Evolutionary conservation across 163 green algal genomes (phyloP), one percentile per base, ranked within the genome.

Genomic region (Scenedesmus sp.): DNA sequence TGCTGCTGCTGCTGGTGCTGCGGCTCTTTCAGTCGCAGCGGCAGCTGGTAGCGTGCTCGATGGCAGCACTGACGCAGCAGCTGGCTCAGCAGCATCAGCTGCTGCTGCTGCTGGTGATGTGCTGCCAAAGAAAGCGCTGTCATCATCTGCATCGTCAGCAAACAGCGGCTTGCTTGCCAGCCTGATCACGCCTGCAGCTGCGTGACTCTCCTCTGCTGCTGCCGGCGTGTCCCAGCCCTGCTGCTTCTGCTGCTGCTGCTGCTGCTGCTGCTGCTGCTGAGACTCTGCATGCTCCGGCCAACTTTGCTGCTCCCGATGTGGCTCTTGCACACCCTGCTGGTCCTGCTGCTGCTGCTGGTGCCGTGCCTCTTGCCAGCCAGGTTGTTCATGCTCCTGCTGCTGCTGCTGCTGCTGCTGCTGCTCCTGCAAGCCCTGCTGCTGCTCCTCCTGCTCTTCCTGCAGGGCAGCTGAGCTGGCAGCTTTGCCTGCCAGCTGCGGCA

Each of bases 81-180:
- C 8, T 18, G 82, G 82, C 16, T 8, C 56, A 64, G 81, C 54
- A 64, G 81, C 26, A 23, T 79, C 67, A 79, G 81, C 81, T n/a
- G 10, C 86, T 84, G 87, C 87, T 54, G 73, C 26, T 56, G 73
- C 46, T 59, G n/a, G 55, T 23, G 73, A 18, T 18, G 26, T 23
- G 55, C 73, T 79, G 66, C 10, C 23, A 26, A 90, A 90, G 86
- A 90, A 90, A 57, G 86, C 86, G 20, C 10, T 66, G 62, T 64
- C 86, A 3, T 90, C 86, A 84, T 90, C 70, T 9, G 16, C 62
- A 20, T 90, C 86, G 56, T 90, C 86, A 66, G 86, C 87, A 86
- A 91, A 91, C 52, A 91, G 87, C 1, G 73, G 86, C 64, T 82
- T 82, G 16, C 64, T 7, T 13, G 46, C 85, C 9, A 90, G n/a